Evolutionary conservation across 306 rosid species (phyloP).

Genomic region (Fragaria ananassa): DNA sequence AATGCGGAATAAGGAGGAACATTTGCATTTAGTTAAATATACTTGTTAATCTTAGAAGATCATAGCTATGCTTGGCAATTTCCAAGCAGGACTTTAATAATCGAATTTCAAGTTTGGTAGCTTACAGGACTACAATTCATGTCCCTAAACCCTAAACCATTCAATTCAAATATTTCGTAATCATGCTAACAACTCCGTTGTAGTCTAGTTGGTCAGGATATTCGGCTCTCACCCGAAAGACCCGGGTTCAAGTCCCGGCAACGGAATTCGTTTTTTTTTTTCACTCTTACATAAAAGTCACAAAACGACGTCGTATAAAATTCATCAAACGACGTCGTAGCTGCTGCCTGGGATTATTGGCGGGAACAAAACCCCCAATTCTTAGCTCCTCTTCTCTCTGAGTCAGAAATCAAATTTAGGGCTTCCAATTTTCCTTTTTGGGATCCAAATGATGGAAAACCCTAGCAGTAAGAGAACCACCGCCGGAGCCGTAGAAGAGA

Average conservation of each 20-base stretch:
- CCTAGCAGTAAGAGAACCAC: constrained; percentile 30
- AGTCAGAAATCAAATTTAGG: constrained; percentile 4
- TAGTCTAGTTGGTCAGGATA: constrained; percentile 23
- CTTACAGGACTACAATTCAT: too few species aligned
- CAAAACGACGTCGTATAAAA: background rate
- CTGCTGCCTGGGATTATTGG: background rate
- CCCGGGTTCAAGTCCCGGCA: constrained; percentile 21
- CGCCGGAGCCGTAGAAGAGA: constrained; percentile 52
- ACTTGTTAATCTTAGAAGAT: too few species aligned
- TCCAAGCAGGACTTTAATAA: too few species aligned
- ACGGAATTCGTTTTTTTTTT: background rate
- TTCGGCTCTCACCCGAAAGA: constrained; percentile 18
- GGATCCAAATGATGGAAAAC: constrained; percentile 37
- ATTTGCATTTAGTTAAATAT: too few species aligned
- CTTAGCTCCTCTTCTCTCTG: too few species aligned
- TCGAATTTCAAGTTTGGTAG: too few species aligned
- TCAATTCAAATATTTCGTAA: too few species aligned
- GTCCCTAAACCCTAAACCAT: too few species aligned
- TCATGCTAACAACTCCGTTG: background rate
- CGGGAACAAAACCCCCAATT: constrained; percentile 6
- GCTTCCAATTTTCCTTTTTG: background rate
- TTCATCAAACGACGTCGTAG: background rate
- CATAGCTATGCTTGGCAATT: too few species aligned
- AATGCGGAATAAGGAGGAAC: too few species aligned
- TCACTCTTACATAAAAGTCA: too few species aligned